Conservation (phyloP, 345 rosid genomes). For the Gossypium ekmanianum region DNA sequence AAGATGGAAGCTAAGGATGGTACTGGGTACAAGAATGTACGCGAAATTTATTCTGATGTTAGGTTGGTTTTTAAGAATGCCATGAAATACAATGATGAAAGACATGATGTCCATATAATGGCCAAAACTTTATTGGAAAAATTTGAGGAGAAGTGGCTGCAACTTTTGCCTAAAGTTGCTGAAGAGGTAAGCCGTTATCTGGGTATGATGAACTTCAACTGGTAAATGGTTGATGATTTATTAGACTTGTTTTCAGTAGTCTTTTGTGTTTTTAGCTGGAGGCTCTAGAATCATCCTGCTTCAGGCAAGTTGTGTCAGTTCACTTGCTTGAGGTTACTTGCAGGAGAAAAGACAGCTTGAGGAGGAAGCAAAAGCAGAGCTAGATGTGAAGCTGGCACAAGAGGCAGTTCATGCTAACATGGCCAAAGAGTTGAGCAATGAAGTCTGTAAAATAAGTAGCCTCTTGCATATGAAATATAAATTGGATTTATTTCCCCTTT, state of each 20-base stretch:
- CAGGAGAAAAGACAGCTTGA: slow-evolving; percentile 63
- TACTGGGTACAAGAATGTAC: slow-evolving; percentile 60
- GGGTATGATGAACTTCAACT: neutral
- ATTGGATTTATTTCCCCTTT: neutral
- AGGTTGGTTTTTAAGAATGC: slow-evolving; percentile 84
- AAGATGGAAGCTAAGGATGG: slow-evolving; percentile 61
- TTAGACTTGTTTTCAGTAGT: neutral
- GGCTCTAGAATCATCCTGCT: slow-evolving; percentile 6
- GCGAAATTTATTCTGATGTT: slow-evolving; percentile 83
- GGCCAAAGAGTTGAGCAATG: slow-evolving; percentile 57
- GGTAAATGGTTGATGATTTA: neutral
- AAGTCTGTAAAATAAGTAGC: slow-evolving; percentile 35
- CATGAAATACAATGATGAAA: slow-evolving; percentile 68
- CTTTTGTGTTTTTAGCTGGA: neutral
- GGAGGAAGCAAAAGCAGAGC: slow-evolving; percentile 45
- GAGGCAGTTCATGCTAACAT: slow-evolving; percentile 56
- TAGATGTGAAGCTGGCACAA: slow-evolving; percentile 44
- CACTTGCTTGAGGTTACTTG: slow-evolving; percentile 10
- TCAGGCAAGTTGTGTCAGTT: neutral
- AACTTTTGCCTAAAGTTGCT: slow-evolving; percentile 65
- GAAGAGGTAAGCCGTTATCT: slow-evolving; percentile 50
- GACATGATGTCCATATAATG: slow-evolving; percentile 66
- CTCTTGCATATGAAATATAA: neutral
- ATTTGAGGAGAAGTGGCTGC: slow-evolving; percentile 80
- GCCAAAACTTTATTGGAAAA: slow-evolving; percentile 61